These are phyloP conservation scores for Pichia californica DNA, from an alignment of 805 yeast genomes.

Conservation along the genomic window DNA sequence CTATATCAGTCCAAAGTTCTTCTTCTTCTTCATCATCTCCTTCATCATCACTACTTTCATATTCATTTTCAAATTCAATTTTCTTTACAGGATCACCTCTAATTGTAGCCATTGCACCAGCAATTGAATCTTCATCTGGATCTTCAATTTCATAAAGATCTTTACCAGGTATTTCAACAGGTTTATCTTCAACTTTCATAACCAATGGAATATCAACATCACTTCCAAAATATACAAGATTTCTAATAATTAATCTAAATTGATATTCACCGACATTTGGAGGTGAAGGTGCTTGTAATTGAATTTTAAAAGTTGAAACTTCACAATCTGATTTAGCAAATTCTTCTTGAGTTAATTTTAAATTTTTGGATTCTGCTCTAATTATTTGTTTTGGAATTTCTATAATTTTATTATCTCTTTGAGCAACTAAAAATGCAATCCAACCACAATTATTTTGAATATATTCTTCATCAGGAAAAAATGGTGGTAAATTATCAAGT, in stretches of 20 bases:
- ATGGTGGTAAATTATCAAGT: constrained; percentile 56
- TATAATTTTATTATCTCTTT: constrained; percentile 72
- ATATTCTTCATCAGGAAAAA: constrained; percentile 54
- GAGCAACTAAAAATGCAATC: constrained; percentile 63
- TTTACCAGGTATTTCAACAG: constrained; percentile 35
- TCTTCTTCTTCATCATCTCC: constrained; percentile 19
- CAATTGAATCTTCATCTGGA: constrained; percentile 68
- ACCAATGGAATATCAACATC: constrained; percentile 68
- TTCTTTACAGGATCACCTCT: constrained; percentile 55
- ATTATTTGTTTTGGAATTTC: constrained; percentile 57
- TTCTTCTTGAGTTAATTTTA: constrained; percentile 45
- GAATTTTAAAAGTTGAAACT: constrained; percentile 71
- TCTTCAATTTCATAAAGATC: constrained; percentile 57
- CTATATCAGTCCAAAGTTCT: constrained; percentile 42
- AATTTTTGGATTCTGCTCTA: constrained; percentile 48
- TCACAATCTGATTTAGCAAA: constrained; percentile 39
- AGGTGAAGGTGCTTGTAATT: constrained; percentile 75
- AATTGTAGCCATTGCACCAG: constrained; percentile 66
- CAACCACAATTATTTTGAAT: constrained; percentile 39
- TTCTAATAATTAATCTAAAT: constrained; percentile 65
- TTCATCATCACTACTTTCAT: constrained; percentile 25
- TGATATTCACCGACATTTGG: constrained; percentile 54
- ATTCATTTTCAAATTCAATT: constrained; percentile 32
- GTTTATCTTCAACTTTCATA: constrained; percentile 62
- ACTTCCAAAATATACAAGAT: constrained; percentile 73